Evolutionary conservation across 208 protist genomes (phyloP), one percentile per base, ranked within the genome.

Genomic region (Herpetomonas tarakana): DNA sequence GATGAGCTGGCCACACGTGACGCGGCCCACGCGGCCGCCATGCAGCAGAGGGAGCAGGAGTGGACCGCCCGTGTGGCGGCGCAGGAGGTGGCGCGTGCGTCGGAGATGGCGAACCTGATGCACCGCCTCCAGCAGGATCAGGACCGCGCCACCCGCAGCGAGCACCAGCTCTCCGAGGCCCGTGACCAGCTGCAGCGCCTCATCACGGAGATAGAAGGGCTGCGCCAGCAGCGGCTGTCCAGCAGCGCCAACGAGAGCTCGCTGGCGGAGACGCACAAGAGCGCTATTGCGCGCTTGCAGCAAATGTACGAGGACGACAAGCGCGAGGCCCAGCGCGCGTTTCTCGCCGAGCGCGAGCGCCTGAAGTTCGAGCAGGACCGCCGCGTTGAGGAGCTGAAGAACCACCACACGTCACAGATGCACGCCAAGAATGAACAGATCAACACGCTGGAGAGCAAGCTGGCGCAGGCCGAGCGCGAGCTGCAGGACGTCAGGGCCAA

Each of bases 261-360:
- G 12, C 58, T 91, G 19, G 67, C 57, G 22, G 68, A 80, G 49
- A 74, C 74, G 39, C 80, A 88, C 66, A 59, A 71, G 45, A 71
- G 67, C 58, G 59, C 76, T 11, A 69, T 89, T 12, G 83, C 77
- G 14, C 65, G 68, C 11, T 59, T 91, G 18, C 81, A 90, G 60
- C 68, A 81, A 21, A 61, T 77, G 46, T 89, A 84, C 78, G 88
- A 94, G 19, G 84, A 89, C 18, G 84, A 91, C 58, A 91, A 85
- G 67, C 68, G 60, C 46, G 35, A 74, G 44, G 61, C 62, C 31
- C 78, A 83, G 62, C 71, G 77, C 30, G 72, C 68, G 54, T 74
- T 76, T 59, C 41, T 61, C 9, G 84, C 83, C 50, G 88, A 94
- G 46, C 72, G 71, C 11, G 79, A 88, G 25, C 78, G 81, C 3